A percentile compares a stretch with the other conserved stretches of the same genome.
Evolutionary conservation across 164 flowering plant genomes (phyloP).

Genomic region (Macadamia integrifolia): DNA sequence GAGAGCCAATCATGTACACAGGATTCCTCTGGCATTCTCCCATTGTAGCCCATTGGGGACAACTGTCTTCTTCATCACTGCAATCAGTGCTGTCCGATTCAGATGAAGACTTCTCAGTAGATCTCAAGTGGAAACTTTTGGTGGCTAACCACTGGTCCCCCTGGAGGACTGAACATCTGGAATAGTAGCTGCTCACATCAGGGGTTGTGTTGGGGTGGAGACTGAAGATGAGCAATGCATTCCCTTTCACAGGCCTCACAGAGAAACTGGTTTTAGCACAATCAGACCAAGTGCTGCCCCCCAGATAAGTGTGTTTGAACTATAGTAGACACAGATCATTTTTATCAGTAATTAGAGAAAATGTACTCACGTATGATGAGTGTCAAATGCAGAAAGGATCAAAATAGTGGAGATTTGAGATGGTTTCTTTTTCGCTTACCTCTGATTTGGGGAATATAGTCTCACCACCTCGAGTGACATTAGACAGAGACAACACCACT

Average conservation of each 20-base stretch:
- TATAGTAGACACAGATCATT: conserved; percentile 1
- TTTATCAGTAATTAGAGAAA: background rate
- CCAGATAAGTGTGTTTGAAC: conserved; percentile 22
- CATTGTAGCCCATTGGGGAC: conserved; percentile 64
- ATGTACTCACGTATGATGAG: background rate
- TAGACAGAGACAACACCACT: conserved; percentile 66
- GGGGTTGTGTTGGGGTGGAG: conserved; percentile 45
- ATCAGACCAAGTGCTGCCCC: conserved; percentile 41
- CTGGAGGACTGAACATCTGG: conserved; percentile 61
- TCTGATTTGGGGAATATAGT: conserved; percentile 54
- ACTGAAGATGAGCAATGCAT: conserved; percentile 72
- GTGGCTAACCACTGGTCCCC: conserved; percentile 85
- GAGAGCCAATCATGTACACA: conserved; percentile 72
- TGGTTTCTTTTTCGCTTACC: conserved; percentile 37
- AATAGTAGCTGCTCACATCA: conserved; percentile 60
- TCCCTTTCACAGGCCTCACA: conserved; percentile 63
- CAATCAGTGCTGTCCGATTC: conserved; percentile 46
- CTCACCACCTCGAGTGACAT: conserved; percentile 65
- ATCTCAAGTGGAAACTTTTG: conserved; percentile 46
- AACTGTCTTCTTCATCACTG: conserved; percentile 71
- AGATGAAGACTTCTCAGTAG: conserved; percentile 1
- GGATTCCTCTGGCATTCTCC: conserved; percentile 89
- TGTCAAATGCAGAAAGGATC: background rate
- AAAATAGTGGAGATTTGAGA: background rate
- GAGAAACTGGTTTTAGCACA: conserved; percentile 29